phyloP scores from a whole-genome alignment of 2,329 filamentous ascomycete species.

The Aureobasidium mangrovei region DNA sequence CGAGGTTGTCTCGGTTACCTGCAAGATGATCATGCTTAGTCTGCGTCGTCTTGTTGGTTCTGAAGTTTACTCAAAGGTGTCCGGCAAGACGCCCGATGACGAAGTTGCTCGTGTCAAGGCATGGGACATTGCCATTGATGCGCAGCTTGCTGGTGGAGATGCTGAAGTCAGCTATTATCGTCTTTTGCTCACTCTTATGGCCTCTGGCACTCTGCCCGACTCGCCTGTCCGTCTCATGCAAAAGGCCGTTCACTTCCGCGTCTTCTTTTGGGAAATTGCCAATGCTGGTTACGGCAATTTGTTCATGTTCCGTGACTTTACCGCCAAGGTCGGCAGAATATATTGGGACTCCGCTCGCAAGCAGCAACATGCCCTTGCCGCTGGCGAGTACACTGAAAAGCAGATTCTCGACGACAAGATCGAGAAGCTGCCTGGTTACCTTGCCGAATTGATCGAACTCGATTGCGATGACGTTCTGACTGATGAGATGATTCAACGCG shows the following conservation, averaged over 20 bases:
- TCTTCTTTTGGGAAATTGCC: slow-evolving; percentile 72
- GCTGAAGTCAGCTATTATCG: slow-evolving; percentile 82
- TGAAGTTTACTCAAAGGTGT: slow-evolving; percentile 67
- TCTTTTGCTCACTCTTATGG: slow-evolving; percentile 75
- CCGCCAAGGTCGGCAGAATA: slow-evolving; percentile 61
- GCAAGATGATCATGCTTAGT: slow-evolving; percentile 77
- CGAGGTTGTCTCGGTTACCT: slow-evolving; percentile 68
- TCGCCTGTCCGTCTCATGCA: slow-evolving; percentile 80
- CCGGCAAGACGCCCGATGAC: slow-evolving; percentile 73
- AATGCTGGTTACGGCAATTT: slow-evolving; percentile 57
- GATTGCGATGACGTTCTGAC: slow-evolving; percentile 77
- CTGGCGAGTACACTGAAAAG: slow-evolving; percentile 20
- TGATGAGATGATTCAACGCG: slow-evolving; percentile 68
- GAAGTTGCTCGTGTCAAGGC: slow-evolving; percentile 81
- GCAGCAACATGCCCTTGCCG: slow-evolving; percentile 39
- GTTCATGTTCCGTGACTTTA: slow-evolving; percentile 57
- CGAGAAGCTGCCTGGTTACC: slow-evolving; percentile 65
- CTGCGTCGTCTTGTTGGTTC: slow-evolving; percentile 68
- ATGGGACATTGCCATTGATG: slow-evolving; percentile 88
- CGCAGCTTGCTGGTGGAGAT: slow-evolving; percentile 84
- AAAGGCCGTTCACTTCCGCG: slow-evolving; percentile 83
- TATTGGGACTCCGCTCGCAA: slow-evolving; percentile 76
- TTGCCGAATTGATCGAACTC: slow-evolving; percentile 65
- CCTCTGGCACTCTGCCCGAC: slow-evolving; percentile 76
- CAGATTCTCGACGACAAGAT: slow-evolving; percentile 39